Conservation (phyloP, 805 yeast genomes). For the Debaryomyces prosopidis region DNA sequence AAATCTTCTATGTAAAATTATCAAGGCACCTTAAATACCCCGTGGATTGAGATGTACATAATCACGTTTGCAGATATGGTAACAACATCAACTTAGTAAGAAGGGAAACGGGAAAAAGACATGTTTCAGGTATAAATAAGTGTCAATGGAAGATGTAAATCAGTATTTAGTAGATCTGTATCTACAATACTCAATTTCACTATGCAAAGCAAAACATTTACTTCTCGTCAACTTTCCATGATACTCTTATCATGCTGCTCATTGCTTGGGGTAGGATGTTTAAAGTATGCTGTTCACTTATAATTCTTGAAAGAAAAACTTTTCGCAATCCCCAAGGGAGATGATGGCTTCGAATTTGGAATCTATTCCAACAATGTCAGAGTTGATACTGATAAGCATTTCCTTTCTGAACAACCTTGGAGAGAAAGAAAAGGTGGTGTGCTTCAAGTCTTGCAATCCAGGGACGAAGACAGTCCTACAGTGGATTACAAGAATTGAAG, state of each 20-base stretch:
- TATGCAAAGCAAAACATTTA: neutral
- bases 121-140: no score
- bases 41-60: neutral
- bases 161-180: no score
- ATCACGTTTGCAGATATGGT: neutral
- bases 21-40: neutral
- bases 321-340: neutral
- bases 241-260: neutral
- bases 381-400: constrained; percentile 23
- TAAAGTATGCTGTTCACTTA: neutral
- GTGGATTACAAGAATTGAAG: constrained; percentile 47
- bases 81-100: no score
- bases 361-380: constrained; percentile 38
- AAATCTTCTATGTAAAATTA: no score
- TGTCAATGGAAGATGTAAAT: no score
- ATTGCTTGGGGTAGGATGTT: neutral
- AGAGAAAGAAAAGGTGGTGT: constrained; percentile 12
- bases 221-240: neutral
- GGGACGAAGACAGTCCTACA: constrained; percentile 8
- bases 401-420: constrained; percentile 14
- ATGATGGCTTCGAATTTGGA: constrained; percentile 20
- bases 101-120: no score
- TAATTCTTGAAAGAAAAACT: neutral
- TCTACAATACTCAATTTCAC: no score
- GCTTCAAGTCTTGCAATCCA: constrained; percentile 9